phyloP scores from a whole-genome alignment of 129 eudicot genomes.

The Mikania micrantha region DNA sequence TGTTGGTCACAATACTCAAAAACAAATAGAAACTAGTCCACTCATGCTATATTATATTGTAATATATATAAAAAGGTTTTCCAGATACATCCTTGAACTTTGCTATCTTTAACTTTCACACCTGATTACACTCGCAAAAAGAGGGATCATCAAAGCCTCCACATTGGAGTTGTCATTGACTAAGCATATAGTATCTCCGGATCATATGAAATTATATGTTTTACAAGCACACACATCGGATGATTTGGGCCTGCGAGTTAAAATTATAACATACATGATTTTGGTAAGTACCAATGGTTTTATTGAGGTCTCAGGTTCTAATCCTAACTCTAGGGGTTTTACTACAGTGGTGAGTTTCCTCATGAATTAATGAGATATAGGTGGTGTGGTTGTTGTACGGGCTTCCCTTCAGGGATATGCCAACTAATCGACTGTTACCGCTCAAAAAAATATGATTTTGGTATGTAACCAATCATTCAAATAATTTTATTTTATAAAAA shows the following conservation, averaged over 20 bases:
- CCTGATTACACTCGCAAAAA: no score
- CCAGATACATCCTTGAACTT: slow-evolving; percentile 8
- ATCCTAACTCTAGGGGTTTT: no score
- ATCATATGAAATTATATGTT: not conserved
- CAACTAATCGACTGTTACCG: no score
- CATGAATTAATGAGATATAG: no score
- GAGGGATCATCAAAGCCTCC: not conserved
- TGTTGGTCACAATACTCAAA: slow-evolving; percentile 15
- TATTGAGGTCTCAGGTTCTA: no score
- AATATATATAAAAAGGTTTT: not conserved
- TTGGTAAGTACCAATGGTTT: no score
- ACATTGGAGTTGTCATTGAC: no score
- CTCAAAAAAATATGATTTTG: no score
- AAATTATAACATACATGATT: not conserved
- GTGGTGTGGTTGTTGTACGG: no score
- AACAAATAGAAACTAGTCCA: slow-evolving; percentile 17
- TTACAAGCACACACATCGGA: not conserved
- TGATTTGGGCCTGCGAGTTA: not conserved
- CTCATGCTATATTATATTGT: slow-evolving; percentile 17
- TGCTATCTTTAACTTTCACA: slow-evolving; percentile 7
- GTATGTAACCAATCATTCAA: not conserved
- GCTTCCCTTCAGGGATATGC: no score
- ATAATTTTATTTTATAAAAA: not conserved
- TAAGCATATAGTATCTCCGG: not conserved
- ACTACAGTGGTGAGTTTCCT: no score